Evolutionary conservation across 2,329 filamentous ascomycete genomes (phyloP).

Genomic region (Apiospora marii): DNA sequence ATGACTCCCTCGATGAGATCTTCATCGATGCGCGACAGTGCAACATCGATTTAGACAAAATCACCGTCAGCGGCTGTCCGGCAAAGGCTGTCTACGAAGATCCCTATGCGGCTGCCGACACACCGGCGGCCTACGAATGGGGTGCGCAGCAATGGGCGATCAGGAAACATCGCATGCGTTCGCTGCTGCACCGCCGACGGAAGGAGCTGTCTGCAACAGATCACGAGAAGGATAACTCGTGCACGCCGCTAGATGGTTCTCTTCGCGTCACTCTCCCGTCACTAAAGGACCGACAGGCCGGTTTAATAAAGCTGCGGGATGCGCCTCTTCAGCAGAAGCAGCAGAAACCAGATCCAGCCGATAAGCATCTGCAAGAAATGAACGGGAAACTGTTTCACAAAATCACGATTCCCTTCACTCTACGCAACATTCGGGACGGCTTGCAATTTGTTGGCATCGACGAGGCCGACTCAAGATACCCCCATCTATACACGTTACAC

Average conservation of each 20-base stretch:
- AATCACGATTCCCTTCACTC: slow-evolving; percentile 76
- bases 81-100: slow-evolving; percentile 63
- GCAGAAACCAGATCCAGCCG: slow-evolving; percentile 50
- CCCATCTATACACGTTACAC: slow-evolving; percentile 90
- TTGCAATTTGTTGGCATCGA: slow-evolving; percentile 91
- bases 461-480: slow-evolving; percentile 81
- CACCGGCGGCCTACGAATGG: slow-evolving; percentile 68
- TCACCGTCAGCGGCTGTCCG: slow-evolving; percentile 59
- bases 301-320: slow-evolving; percentile 34
- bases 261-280: slow-evolving; percentile 51
- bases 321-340: slow-evolving; percentile 34
- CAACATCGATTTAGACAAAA: slow-evolving; percentile 60
- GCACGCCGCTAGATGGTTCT: slow-evolving; percentile 63
- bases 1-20: slow-evolving; percentile 64
- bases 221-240: slow-evolving; percentile 60
- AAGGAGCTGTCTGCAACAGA: slow-evolving; percentile 63
- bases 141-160: slow-evolving; percentile 79
- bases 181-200: slow-evolving; percentile 57
- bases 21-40: slow-evolving; percentile 69
- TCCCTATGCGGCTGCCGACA: slow-evolving; percentile 70
- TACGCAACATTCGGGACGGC: slow-evolving; percentile 81
- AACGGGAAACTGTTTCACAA: slow-evolving; percentile 52
- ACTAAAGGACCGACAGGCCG: slow-evolving; percentile 41
- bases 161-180: slow-evolving; percentile 71
- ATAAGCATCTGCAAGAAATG: slow-evolving; percentile 38